phyloP scores from a whole-genome alignment of 768 basidiomycete genomes.

The Boletus reticuloceps region DNA sequence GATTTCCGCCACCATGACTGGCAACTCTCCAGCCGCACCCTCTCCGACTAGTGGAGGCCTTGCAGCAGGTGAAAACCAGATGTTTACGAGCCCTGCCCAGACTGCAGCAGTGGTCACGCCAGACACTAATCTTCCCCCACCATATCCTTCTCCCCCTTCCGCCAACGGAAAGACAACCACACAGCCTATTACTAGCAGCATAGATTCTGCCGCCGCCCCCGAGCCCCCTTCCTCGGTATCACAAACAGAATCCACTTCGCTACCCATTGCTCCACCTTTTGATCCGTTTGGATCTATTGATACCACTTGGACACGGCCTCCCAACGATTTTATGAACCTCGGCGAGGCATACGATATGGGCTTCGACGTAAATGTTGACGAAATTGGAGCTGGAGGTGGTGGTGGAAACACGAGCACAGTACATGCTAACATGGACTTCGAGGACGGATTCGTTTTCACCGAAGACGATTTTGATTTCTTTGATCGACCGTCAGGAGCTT shows the following conservation, averaged over 20 bases:
- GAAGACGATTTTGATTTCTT: slow-evolving; percentile 92
- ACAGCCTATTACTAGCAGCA: slow-evolving; percentile 1
- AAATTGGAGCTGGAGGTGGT: slow-evolving; percentile 31
- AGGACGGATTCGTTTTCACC: slow-evolving; percentile 58
- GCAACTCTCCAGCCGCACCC: slow-evolving; percentile 13
- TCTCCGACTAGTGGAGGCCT: slow-evolving; percentile 12
- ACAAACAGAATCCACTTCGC: slow-evolving; percentile 17
- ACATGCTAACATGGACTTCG: slow-evolving; percentile 45
- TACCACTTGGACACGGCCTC: slow-evolving; percentile 38
- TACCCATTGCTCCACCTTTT: slow-evolving; percentile 32
- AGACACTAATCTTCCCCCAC: slow-evolving; percentile 23
- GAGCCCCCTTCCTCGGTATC: slow-evolving; percentile 5
- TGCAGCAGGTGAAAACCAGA: slow-evolving; percentile 18
- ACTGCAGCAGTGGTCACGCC: slow-evolving; percentile 10
- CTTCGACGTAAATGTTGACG: slow-evolving; percentile 45
- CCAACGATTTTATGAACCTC: slow-evolving; percentile 37
- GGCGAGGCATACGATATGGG: slow-evolving; percentile 42
- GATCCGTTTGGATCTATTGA: slow-evolving; percentile 45
- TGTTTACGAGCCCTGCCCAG: slow-evolving; percentile 13
- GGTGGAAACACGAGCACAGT: slow-evolving; percentile 22
- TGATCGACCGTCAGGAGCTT: slow-evolving; percentile 49
- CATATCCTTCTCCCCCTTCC: slow-evolving; percentile 63
- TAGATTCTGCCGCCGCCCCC: slow-evolving; percentile 26
- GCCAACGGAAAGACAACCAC: slow-evolving; percentile 27
- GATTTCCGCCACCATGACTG: slow-evolving; percentile 5